phyloP scores from a whole-genome alignment of 2,329 filamentous ascomycete species.

The Penicillium occitanis region DNA sequence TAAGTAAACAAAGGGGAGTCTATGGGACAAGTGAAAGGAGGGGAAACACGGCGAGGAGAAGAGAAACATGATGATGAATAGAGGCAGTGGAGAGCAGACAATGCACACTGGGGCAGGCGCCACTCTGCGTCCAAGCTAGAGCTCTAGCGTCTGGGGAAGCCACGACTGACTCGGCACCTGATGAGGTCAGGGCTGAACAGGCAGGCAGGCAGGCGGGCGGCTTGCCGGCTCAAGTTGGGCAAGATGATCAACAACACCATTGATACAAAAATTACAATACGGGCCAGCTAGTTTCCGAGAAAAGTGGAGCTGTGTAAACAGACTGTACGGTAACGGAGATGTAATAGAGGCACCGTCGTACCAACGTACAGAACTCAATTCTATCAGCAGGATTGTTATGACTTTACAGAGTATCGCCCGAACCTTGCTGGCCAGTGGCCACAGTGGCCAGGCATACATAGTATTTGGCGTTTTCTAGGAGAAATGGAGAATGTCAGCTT shows the following conservation, averaged over 20 bases:
- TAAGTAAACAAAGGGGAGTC: neutral
- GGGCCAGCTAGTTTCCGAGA: neutral
- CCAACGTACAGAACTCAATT: neutral
- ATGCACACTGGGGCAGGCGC: neutral
- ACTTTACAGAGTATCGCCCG: too few relatives aligned
- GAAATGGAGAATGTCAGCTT: neutral
- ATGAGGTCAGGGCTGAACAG: neutral
- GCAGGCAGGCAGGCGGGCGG: neutral
- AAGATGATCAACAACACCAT: conserved; percentile 8
- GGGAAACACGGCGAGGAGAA: neutral
- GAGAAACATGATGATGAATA: neutral
- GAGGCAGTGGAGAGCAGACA: neutral
- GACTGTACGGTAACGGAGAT: neutral
- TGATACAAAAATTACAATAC: conserved; percentile 11
- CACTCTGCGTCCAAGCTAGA: neutral
- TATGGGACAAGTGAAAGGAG: neutral
- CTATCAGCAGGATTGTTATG: too few relatives aligned
- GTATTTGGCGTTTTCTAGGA: neutral
- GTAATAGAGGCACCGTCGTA: neutral
- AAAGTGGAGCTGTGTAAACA: neutral
- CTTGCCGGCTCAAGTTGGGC: neutral
- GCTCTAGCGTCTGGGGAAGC: neutral
- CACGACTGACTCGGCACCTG: neutral
- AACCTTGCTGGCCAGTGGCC: neutral
- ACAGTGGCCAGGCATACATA: neutral